Percentiles rank a stretch among this genome's conserved stretches.
phyloP scores from a whole-genome alignment of 164 flowering plant genomes.

The Platanus orientalis region DNA sequence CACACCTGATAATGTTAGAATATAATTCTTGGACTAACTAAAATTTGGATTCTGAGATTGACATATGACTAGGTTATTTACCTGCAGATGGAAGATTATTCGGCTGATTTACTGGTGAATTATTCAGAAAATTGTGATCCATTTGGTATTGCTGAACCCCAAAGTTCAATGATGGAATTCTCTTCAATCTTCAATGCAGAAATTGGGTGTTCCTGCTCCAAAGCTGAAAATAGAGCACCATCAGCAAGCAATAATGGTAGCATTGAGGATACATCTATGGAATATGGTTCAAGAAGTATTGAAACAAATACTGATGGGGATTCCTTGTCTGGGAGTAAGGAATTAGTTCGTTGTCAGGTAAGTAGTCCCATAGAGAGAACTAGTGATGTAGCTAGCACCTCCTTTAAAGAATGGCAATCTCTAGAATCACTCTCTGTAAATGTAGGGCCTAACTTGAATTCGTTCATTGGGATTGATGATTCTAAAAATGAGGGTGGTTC shows the following conservation, averaged over 20 bases:
- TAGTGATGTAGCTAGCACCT: constrained; percentile 34
- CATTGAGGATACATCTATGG: constrained; percentile 15
- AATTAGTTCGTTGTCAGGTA: constrained; percentile 29
- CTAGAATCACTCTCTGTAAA: constrained; percentile 28
- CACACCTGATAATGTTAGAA: neutral
- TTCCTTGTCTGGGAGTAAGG: constrained; percentile 34
- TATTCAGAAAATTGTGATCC: constrained; percentile 24
- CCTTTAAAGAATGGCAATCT: constrained; percentile 31
- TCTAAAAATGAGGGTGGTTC: constrained; percentile 17
- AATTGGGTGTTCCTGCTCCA: constrained; percentile 18
- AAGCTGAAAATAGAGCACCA: constrained; percentile 26
- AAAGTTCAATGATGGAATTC: constrained; percentile 21
- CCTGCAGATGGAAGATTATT: constrained; percentile 46
- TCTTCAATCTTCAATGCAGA: constrained; percentile 16
- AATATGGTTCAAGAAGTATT: constrained; percentile 18
- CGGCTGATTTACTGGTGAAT: constrained; percentile 23
- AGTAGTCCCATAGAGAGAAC: constrained; percentile 22
- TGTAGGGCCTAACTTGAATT: constrained; percentile 21
- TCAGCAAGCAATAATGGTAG: constrained; percentile 21
- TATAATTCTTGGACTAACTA: neutral
- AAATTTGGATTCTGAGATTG: constrained; percentile 1
- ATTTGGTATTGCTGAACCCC: constrained; percentile 10
- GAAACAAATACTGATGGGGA: constrained; percentile 23
- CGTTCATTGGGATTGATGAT: constrained; percentile 22
- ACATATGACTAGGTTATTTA: constrained; percentile 12